Base-by-base conservation (phyloP, 768 basidiomycete genomes). In the Amylocystis lapponica region DNA sequence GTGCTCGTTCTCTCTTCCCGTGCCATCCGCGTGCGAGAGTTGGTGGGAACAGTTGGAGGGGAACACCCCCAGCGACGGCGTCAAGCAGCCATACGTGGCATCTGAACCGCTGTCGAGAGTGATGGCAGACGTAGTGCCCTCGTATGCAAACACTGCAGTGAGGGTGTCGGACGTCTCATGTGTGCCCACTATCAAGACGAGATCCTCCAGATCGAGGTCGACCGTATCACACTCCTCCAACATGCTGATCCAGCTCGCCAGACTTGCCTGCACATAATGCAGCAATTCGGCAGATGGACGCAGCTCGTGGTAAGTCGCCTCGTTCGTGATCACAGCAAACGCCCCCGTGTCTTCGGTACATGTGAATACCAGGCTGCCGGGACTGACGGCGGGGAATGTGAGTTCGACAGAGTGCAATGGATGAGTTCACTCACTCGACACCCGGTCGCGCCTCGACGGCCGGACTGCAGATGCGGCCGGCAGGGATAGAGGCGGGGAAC, bases 261-360 rank as follows among this genome's bases (percentile, higher is more conserved):
- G 35, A 30, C 50, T 45, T 16, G 21, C 9, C 5, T 34, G 23
- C 32, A 53, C 48, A 29, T 53, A 50, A n/a, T 42, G 26, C 8
- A 6, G 19, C 13, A 50, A 32, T 14, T 33, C 20, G 17, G 32
- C 36, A 16, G 22, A 35, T 2, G 35, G 40, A 14, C 39, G 41
- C 19, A 46, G 45, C 10, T 19, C 29, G 27, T 37, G 36, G 5
- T 39, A 39, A 7, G n/a, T 26, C 0, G 26, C 45, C 3, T 27
- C 19, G 19, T 26, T 23, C 14, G 19, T 42, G 35, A 45, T 32
- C 31, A 45, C 17, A 8, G 53, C 25, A n/a, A 56, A 33, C 2
- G 51, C 57, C 29, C 57, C 57, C 21, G 49, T 43, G 4, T 49
- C 41, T 6, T 33, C 45, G 12, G 32, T 16, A 41, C 53, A 59